Evolutionary conservation across 345 rosid genomes (phyloP), one percentile per base, ranked within the genome.

Genomic region (Eucalyptus microcorys): DNA sequence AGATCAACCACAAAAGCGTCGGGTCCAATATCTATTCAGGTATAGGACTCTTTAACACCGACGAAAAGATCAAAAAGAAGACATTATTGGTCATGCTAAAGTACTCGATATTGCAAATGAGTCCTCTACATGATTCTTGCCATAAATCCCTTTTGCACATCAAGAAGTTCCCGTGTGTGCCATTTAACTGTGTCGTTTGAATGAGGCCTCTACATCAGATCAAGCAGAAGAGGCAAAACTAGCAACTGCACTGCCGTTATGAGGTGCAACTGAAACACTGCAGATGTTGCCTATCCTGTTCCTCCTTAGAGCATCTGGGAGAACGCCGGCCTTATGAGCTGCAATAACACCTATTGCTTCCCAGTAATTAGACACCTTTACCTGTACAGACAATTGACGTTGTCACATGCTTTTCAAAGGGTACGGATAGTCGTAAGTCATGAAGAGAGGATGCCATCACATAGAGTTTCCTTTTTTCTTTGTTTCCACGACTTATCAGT

Each of bases 321-420:
- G 92, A 84, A 95, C 89, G 22, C 97, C 96, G 15, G 96, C 94
- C 92, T 93, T 94, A 49, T 95, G 95, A 87, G 95, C 95, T 76
- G 96, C 95, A 87, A 95, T 89, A 86, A 95, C 93, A 57, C 97
- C 97, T n/a, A 94, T 90, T 3, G 97, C 97, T 92, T 94, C 97
- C 96, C 97, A 95, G 76, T 95, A 94, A 90, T 95, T 95, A 57
- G 94, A 89, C 55, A 93, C 97, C 86, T 84, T 95, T 53, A 95
- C 86, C 97, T 95, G 96, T 91, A 93, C 11, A 90, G n/a, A 81
- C 42, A 6, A 76, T 21, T 16, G 83, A 37, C 7, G 15, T 37
- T 37, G 26, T 71, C 21, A 2, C 27, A 21, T 21, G 45, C 83
- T 37, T 76, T 76, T 76, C 83, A 76, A 27, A 10, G 83, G 83